phyloP scores from a whole-genome alignment of 2,329 filamentous ascomycete species.

The Nigrospora sphaerica region DNA sequence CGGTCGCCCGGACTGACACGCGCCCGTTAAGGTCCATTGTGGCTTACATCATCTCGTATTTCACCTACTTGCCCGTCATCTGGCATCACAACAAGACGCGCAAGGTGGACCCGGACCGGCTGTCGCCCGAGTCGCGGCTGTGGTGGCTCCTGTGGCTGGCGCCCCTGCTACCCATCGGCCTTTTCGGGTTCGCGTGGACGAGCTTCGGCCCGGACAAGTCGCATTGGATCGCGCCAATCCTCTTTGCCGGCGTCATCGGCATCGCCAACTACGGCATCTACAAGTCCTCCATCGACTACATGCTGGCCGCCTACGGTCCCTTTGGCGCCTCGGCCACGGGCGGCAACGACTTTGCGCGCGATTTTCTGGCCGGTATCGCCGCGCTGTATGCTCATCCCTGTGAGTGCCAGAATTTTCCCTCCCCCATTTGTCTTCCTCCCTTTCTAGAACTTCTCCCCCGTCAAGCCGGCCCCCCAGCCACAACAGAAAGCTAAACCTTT shows the following conservation, averaged over 20 bases:
- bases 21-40: conserved; percentile 26
- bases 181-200: conserved; percentile 58
- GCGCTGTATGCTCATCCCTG: conserved; percentile 1
- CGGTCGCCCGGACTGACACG: background rate
- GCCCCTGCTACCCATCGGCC: conserved; percentile 50
- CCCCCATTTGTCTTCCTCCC: background rate
- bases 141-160: conserved; percentile 54
- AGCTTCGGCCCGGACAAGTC: conserved; percentile 32
- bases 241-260: conserved; percentile 52
- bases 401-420: background rate
- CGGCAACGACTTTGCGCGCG: conserved; percentile 59
- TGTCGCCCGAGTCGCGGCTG: conserved; percentile 42
- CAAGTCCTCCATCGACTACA: conserved; percentile 62
- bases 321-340: conserved; percentile 61
- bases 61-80: conserved; percentile 46
- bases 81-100: conserved; percentile 30
- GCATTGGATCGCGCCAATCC: conserved; percentile 56
- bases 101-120: conserved; percentile 31
- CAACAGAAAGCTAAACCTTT: too few species aligned
- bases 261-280: conserved; percentile 59
- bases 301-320: conserved; percentile 57
- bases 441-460: background rate
- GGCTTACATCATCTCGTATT: conserved; percentile 55
- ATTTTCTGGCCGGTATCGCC: conserved; percentile 51
- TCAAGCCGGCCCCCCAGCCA: too few species aligned